Base-by-base conservation (phyloP, 2,329 filamentous ascomycete genomes). In the Pezicula radicicola region DNA sequence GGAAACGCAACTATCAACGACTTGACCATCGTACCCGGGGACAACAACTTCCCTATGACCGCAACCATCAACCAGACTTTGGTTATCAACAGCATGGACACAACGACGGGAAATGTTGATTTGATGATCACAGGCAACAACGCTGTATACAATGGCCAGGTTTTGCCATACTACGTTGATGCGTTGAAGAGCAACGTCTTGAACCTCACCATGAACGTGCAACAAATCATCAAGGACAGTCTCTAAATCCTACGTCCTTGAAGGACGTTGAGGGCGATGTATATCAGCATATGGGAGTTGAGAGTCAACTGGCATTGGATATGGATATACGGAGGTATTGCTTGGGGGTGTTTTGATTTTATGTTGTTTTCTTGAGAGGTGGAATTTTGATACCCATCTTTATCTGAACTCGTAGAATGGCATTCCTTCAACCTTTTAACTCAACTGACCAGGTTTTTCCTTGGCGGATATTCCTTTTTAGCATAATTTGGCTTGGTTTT, bases 111-210 rank as follows among this genome's bases (percentile, higher is more conserved):
- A 1, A 62, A 79, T 5, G 56, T 84, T 1, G 76, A 78, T 2
- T 60, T 84, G 21, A 66, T 70, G 6, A 77, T 84, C 52, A 63
- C 68, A 2, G 80, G 78, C 0, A 77, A 76, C 36, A 72, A 69
- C 16, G 74, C 71, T 42, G 61, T 76, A 1, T 75, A 74, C 52
- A 64, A 77, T 40, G 79, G 76, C 3, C 53, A 77, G 59, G 70
- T 76, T 43, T 58, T 85, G 48, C 62, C 70, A 4, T 85, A 84
- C 59, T 84, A 77, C 58, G 74, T 77, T 54, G 65, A 70, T 27
- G 78, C 80, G 3, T 67, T 84, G 35, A 58, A 67, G 44, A 66
- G 69, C 13, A 79, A 78, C 44, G 69, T 64, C 2, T 63, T 83
- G 39, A 65, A 62, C 1, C 55, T 79, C 3, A 58, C 71, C 16